Base-by-base conservation (phyloP, 192 early-diverging fungal genomes). In the Geranomyces variabilis region DNA sequence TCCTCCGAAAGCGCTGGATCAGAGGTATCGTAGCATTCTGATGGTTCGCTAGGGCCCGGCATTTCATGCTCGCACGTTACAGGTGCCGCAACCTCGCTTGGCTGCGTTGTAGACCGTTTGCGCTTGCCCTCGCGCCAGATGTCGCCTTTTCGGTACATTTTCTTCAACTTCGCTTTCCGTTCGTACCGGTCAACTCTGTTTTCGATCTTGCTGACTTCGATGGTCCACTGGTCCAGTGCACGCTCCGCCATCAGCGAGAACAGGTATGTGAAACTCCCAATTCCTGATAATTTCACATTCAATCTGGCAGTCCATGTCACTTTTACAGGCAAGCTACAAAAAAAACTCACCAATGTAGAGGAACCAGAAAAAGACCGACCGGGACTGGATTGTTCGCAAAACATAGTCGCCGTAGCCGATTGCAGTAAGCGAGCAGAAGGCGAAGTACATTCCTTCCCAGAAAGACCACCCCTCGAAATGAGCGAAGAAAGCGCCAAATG, bases 121-220 rank as follows among this genome's bases (percentile, higher is more conserved):
- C 17, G 8, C 9, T 60, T 34, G 8, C 58, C 24, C 29, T 28
- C 58, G 8, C 17, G 22, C 64, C 70, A 62, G 12, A 64, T 29
- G 63, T 64, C 41, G 15, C 67, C 70, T 43, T 69, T 67, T 12
- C 45, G 19, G 34, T 77, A 81, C 46, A 70, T 30, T 48, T 76
- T 69, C 76, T 86, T 86, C 44, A 80, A 41, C 51, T 61, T 31
- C 19, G 82, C 84, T 46, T 86, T 86, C 24, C 67, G 48, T 71
- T 84, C 84, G 65, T 86, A 86, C 41, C 84, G 73, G 28, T 78
- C 84, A 46, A 86, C 76, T 8, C 84, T 73, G n/a, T 76, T 66
- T 61, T 76, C 78, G 66, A 86, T 86, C 41, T 65, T 61, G 26
- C 66, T 67, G 29, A 79, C 75, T n/a, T 66, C 67, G 6, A 86